A percentile compares a stretch with the other conserved stretches of the same genome.
These are phyloP conservation scores for Colletotrichum zoysiae DNA, from an alignment of 2,329 filamentous ascomycete genomes.

Conservation along the genomic window DNA sequence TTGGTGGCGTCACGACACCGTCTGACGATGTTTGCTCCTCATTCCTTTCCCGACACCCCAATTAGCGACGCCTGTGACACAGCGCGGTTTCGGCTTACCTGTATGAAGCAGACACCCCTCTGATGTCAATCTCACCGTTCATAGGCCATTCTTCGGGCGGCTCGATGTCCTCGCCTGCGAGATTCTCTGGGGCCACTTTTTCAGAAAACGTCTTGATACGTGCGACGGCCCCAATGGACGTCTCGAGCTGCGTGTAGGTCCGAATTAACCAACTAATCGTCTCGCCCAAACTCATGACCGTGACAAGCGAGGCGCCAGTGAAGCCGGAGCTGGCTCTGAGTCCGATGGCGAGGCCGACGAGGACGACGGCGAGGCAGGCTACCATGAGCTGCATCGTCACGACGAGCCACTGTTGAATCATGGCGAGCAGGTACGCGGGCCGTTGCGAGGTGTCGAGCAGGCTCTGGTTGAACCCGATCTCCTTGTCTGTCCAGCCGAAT, in stretches of 20 bases:
- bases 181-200: constrained; percentile 38
- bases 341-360: constrained; percentile 62
- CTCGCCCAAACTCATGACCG: too few species aligned
- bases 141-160: constrained; percentile 42
- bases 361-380: constrained; percentile 58
- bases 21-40: constrained; percentile 14
- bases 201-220: constrained; percentile 44
- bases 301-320: constrained; percentile 52
- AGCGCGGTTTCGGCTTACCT: constrained; percentile 2
- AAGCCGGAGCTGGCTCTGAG: constrained; percentile 49
- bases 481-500: constrained; percentile 62
- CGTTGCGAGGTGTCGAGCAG: constrained; percentile 65
- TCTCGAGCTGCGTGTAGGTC: constrained; percentile 48
- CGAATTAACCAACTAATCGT: constrained; percentile 46
- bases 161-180: constrained; percentile 22
- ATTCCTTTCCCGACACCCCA: background rate
- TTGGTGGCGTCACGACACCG: constrained; percentile 6
- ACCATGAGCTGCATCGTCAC: constrained; percentile 63
- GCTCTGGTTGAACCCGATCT: constrained; percentile 57
- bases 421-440: constrained; percentile 66
- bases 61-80: background rate
- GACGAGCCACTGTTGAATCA: constrained; percentile 67
- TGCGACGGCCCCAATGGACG: constrained; percentile 44
- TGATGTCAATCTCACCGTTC: constrained; percentile 41
- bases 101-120: constrained; percentile 42